Evolutionary conservation across 352 stramenopile genomes (phyloP).

Genomic region (Vaucheria bursata): DNA sequence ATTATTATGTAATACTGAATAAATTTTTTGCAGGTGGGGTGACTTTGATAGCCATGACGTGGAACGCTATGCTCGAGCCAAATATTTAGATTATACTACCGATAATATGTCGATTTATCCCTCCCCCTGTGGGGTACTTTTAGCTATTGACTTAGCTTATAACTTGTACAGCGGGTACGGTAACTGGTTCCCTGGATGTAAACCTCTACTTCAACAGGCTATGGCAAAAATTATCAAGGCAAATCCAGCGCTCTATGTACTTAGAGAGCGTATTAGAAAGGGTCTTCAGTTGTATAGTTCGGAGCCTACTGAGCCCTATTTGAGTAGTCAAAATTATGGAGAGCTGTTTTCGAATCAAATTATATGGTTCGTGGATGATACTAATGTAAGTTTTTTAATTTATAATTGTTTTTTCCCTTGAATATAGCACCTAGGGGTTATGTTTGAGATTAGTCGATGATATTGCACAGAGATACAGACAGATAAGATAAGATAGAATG

Average conservation of each 20-base stretch:
- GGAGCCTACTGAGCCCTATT: constrained; percentile 98
- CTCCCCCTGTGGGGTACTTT: constrained; percentile 91
- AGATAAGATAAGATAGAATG: no score
- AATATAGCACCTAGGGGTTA: no score
- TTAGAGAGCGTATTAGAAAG: constrained; percentile 98
- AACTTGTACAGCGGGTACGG: constrained; percentile 99
- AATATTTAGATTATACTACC: constrained; percentile 99
- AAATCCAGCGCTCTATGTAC: constrained; percentile 98
- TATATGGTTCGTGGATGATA: constrained; percentile 99
- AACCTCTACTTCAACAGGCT: constrained; percentile 97
- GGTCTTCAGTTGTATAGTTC: constrained; percentile 98
- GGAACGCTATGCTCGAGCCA: constrained; percentile 94
- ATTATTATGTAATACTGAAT: no score
- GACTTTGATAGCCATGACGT: constrained; percentile 99
- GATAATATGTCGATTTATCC: constrained; percentile 99
- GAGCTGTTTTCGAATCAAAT: constrained; percentile 99
- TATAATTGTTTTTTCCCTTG: no score
- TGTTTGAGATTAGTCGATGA: no score
- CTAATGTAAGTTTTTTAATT: constrained; percentile 74
- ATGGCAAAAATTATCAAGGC: constrained; percentile 99
- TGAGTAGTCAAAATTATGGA: constrained; percentile 99
- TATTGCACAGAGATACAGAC: no score
- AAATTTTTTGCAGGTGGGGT: constrained; percentile 82
- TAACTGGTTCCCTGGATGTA: constrained; percentile 96
- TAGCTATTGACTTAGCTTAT: constrained; percentile 97